Evolutionary conservation across 129 eudicot species (phyloP).

Genomic region (Centrapalus pauciflorus): DNA sequence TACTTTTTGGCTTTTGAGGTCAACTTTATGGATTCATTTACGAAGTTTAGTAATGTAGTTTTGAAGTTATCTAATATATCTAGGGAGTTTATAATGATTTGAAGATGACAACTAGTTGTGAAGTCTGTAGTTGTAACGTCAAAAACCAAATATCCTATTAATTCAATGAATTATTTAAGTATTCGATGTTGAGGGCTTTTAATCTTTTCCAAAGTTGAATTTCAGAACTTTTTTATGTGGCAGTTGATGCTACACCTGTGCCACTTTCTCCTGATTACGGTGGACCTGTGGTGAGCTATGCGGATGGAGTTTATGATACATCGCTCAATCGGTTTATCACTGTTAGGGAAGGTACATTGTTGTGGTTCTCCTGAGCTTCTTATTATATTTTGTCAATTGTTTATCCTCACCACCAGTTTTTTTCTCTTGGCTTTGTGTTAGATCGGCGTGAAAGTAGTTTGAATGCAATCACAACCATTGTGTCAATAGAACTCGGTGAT

Average conservation of each 20-base stretch:
- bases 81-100: neutral
- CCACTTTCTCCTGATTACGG: slow-evolving; percentile 90
- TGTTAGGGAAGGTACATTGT: slow-evolving; percentile 73
- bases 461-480: slow-evolving; percentile 72
- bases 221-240: neutral
- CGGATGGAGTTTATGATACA: slow-evolving; percentile 85
- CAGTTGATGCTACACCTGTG: slow-evolving; percentile 60
- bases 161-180: neutral
- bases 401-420: neutral
- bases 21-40: too few species aligned
- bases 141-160: neutral
- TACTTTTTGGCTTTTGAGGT: too few species aligned
- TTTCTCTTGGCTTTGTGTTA: slow-evolving; percentile 18
- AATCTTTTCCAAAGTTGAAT: neutral
- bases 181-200: neutral
- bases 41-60: neutral
- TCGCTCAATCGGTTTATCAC: slow-evolving; percentile 73
- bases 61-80: neutral
- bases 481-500: slow-evolving; percentile 50
- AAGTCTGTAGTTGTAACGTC: neutral
- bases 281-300: slow-evolving; percentile 70
- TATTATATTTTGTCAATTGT: neutral
- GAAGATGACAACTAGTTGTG: neutral
- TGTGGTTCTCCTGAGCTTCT: neutral
- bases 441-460: slow-evolving; percentile 74